Evolutionary conservation across 2,329 filamentous ascomycete genomes (phyloP), one percentile per base, ranked within the genome.

Genomic region (Davidsoniella virescens): DNA sequence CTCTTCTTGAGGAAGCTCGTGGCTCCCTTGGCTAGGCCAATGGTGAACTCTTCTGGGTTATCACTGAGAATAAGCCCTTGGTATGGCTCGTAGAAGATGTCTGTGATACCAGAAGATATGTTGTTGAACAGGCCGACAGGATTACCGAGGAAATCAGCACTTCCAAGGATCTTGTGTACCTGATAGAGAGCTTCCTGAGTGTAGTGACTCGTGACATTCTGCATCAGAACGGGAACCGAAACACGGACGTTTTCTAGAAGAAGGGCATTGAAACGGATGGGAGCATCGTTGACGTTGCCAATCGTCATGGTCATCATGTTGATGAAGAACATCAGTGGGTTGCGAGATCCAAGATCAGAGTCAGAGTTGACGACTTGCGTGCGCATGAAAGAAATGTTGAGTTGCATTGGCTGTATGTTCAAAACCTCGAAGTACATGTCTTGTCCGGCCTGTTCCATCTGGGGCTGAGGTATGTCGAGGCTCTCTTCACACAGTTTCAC

Each of bases 291-390:
- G 70, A 98, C 87, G 59, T 98, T 98, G 56, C 92, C 92, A 59
- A 98, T 92, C 12, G 92, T 94, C 92, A 98, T 98, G 0, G 93
- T 96, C 70, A 98, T 80, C 57, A 96, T 86, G 61, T 98, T 96
- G 63, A 96, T 80, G 62, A 95, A 88, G 69, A 96, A 98, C 88
- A 96, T 96, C 63, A 98, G 74, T 0, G 93, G 93, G 61, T 94
- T 98, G 40, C 78, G 80, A 1, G 87, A 87, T 12, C 86, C 87
- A 44, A 87, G 84, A 58, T 92, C 93, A 63, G 96, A 88, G 63
- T 96, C 90, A 2, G 86, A 90, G 56, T 98, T 98, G 67, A 98
- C 84, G 9, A 87, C 80, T 64, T 98, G 92, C 0, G 92, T 98
- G 17, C 92, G 82, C 64, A 98, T 93, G 61, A 98, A 95, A 0